These are phyloP conservation scores for Blastobotrys buckinghamii DNA, from an alignment of 1,139 yeast genomes.

Conservation along the genomic window DNA sequence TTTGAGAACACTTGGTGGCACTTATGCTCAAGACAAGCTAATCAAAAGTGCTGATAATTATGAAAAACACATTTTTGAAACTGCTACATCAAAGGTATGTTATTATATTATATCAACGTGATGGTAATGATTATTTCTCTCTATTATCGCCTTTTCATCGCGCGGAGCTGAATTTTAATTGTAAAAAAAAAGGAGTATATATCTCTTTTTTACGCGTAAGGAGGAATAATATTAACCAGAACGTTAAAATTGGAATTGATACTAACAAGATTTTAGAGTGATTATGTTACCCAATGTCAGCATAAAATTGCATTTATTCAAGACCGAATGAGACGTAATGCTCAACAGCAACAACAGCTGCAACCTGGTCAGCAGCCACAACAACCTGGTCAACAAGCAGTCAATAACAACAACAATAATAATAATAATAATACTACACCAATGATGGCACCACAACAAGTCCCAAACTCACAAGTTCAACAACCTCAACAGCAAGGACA, in stretches of 20 bases:
- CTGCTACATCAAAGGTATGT: conserved; percentile 27
- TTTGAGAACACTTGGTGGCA: conserved; percentile 24
- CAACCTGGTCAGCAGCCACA: too few species aligned
- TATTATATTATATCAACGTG: too few species aligned
- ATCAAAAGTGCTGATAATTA: conserved; percentile 29
- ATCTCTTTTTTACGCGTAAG: too few species aligned
- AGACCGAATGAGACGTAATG: conserved; percentile 19
- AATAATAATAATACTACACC: neutral
- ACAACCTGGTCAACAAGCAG: neutral
- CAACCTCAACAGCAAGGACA: conserved; percentile 12
- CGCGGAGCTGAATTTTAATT: too few species aligned
- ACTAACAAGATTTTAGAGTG: conserved; percentile 1
- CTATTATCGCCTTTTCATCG: too few species aligned
- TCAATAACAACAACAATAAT: too few species aligned
- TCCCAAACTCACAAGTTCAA: neutral
- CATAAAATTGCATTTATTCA: conserved; percentile 22
- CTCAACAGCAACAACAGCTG: conserved; percentile 13
- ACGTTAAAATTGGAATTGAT: too few species aligned
- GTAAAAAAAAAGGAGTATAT: neutral
- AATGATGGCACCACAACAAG: neutral
- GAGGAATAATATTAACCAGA: too few species aligned
- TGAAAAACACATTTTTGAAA: conserved; percentile 26
- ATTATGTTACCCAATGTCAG: conserved; percentile 15
- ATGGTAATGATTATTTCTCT: neutral
- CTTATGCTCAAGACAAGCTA: conserved; percentile 27